These are phyloP conservation scores for Boletus vermiculosoides DNA, from an alignment of 768 basidiomycete genomes.

Conservation along the genomic window DNA sequence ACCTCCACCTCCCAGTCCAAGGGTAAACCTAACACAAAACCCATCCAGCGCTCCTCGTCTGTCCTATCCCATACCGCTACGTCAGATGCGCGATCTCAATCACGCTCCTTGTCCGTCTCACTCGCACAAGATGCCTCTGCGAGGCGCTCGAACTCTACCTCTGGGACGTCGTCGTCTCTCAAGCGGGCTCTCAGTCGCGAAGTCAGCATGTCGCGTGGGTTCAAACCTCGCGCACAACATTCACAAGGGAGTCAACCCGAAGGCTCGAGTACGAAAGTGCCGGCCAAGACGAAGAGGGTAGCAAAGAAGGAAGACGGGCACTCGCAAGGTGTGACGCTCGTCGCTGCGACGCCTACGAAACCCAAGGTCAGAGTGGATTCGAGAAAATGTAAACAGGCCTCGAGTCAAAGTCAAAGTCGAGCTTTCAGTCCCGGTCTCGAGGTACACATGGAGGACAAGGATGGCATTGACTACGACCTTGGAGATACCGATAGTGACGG, in stretches of 20 bases:
- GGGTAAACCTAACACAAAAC: slow-evolving; percentile 4
- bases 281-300: slow-evolving; percentile 8
- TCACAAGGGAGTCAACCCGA: slow-evolving; percentile 15
- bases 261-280: slow-evolving; percentile 17
- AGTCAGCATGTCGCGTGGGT: slow-evolving; percentile 73
- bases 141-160: slow-evolving; percentile 31
- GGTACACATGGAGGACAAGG: neutral
- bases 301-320: slow-evolving; percentile 4
- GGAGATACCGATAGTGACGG: slow-evolving; percentile 9
- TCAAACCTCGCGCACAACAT: slow-evolving; percentile 45
- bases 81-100: slow-evolving; percentile 42
- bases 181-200: slow-evolving; percentile 63
- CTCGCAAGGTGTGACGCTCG: slow-evolving; percentile 37
- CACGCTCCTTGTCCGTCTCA: slow-evolving; percentile 66
- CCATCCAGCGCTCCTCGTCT: slow-evolving; percentile 27
- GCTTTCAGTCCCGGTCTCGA: slow-evolving; percentile 5
- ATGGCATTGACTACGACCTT: neutral
- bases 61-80: slow-evolving; percentile 15
- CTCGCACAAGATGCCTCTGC: slow-evolving; percentile 59
- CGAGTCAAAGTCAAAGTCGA: slow-evolving; percentile 11
- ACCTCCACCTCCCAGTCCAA: slow-evolving; percentile 13
- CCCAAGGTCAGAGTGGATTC: slow-evolving; percentile 17
- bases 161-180: slow-evolving; percentile 40
- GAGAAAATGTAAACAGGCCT: slow-evolving; percentile 4
- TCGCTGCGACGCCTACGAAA: slow-evolving; percentile 56